Base-by-base conservation (phyloP, 768 basidiomycete genomes). In the Russula sp. region DNA sequence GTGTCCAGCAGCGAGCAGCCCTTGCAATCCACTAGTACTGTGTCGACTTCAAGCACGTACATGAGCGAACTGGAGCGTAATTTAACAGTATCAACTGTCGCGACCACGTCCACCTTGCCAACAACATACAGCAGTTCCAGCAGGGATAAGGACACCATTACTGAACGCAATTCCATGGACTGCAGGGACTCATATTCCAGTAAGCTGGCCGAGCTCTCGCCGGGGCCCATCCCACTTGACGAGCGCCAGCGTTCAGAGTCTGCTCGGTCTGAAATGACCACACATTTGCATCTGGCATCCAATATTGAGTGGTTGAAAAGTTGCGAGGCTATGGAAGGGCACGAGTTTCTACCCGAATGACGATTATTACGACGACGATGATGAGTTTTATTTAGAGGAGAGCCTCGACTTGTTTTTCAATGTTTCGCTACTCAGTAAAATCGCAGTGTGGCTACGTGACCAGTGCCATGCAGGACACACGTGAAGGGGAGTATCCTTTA, bases 401-500 rank as follows among this genome's bases (percentile, higher is more conserved):
- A 80, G 78, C 20, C 79, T 81, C 26, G 90, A 93, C 55, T 83
- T 87, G 18, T 97, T 93, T 71, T 87, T 98, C 73, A 94, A 96
- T 73, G 89, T 92, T 58, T 85, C 92, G 18, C 77, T 97, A 50
- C 79, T 98, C 62, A 89, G 87, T 36, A 89, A 99, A 73, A 83
- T 97, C 53, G 94, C 94, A 1, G 88, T 95, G 40, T 87, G 91
- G 72, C 76, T 98, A 62, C 83, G 89, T 61, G 95, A 98, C 76
- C 90, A 92, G 92, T 98, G 2, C 92, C 90, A 4, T 81, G 91
- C 60, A 87, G 86, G 8, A 85, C 83, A 9, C 95, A 97, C 70
- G 89, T 92, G 65, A 97, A 98, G 77, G 93, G 92, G 8, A 90
- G 93, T 61, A 91, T 98, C 48, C 89, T 91, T 3, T 96, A 96